phyloP scores from a whole-genome alignment of 805 yeast species.

The Saccharomyces eubayanus region DNA sequence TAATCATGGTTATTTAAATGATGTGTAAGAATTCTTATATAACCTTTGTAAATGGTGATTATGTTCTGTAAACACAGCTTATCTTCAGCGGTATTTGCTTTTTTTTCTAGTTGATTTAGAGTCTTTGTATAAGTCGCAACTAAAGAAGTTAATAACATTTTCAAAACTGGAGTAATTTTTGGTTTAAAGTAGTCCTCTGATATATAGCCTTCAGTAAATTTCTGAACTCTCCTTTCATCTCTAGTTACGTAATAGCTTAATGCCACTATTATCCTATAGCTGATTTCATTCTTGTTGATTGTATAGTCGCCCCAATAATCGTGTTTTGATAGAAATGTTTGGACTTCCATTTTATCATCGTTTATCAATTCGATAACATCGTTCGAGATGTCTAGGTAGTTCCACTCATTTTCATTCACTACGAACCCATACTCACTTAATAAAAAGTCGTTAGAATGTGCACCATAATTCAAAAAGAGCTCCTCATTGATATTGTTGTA shows the following conservation, averaged over 20 bases:
- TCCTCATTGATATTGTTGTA: slow-evolving; percentile 39
- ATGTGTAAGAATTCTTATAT: slow-evolving; percentile 12
- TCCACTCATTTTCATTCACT: slow-evolving; percentile 52
- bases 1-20: slow-evolving; percentile 5
- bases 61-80: slow-evolving; percentile 11
- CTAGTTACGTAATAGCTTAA: slow-evolving; percentile 41
- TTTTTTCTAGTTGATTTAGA: background rate
- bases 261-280: slow-evolving; percentile 72
- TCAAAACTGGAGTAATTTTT: slow-evolving; percentile 3
- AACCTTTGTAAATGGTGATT: slow-evolving; percentile 13
- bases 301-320: slow-evolving; percentile 75
- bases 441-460: slow-evolving; percentile 77
- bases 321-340: slow-evolving; percentile 38
- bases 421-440: slow-evolving; percentile 84
- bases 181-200: slow-evolving; percentile 24
- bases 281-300: slow-evolving; percentile 41
- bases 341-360: slow-evolving; percentile 27
- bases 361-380: slow-evolving; percentile 34
- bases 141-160: slow-evolving; percentile 1
- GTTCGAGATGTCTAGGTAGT: slow-evolving; percentile 54
- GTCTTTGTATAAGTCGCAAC: background rate
- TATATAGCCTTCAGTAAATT: slow-evolving; percentile 22
- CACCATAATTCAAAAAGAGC: slow-evolving; percentile 70
- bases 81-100: background rate
- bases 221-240: slow-evolving; percentile 20